Evolutionary conservation across 176 grass and related monocot species (phyloP).

Genomic region (Puya raimondii): DNA sequence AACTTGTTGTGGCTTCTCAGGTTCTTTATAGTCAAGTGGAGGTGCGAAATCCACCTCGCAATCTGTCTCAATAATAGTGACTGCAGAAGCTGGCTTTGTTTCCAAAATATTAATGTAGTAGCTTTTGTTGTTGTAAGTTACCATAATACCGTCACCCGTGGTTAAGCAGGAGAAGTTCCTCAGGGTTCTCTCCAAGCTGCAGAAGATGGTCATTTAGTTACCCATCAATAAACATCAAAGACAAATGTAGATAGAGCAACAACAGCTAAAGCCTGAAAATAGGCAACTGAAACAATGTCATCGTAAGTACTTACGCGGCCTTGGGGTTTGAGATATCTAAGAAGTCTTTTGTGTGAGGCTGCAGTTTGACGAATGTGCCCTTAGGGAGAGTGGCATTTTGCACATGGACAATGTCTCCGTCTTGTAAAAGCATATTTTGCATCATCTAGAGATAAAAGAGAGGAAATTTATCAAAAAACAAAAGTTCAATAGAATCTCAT

Average conservation of each 20-base stretch:
- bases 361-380: conserved; percentile 78
- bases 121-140: conserved; percentile 84
- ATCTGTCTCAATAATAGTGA: conserved; percentile 88
- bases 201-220: conserved; percentile 10
- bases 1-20: conserved; percentile 32
- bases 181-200: conserved; percentile 68
- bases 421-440: conserved; percentile 98
- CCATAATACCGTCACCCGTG: conserved; percentile 69
- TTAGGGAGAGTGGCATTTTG: conserved; percentile 70
- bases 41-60: conserved; percentile 95
- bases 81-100: conserved; percentile 72
- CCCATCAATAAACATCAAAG: neutral
- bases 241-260: neutral
- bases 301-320: conserved; percentile 48
- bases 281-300: neutral
- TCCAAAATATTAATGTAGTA: conserved; percentile 94
- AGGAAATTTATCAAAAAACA: conserved; percentile 9
- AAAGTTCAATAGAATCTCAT: neutral
- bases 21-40: conserved; percentile 80
- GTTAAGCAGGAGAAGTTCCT: conserved; percentile 93
- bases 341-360: conserved; percentile 79
- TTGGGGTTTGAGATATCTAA: conserved; percentile 87
- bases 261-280: neutral
- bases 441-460: conserved; percentile 61
- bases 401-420: conserved; percentile 54